Evolutionary conservation across 139 green algal species (phyloP).

Genomic region (Ostreobium quekettii): DNA sequence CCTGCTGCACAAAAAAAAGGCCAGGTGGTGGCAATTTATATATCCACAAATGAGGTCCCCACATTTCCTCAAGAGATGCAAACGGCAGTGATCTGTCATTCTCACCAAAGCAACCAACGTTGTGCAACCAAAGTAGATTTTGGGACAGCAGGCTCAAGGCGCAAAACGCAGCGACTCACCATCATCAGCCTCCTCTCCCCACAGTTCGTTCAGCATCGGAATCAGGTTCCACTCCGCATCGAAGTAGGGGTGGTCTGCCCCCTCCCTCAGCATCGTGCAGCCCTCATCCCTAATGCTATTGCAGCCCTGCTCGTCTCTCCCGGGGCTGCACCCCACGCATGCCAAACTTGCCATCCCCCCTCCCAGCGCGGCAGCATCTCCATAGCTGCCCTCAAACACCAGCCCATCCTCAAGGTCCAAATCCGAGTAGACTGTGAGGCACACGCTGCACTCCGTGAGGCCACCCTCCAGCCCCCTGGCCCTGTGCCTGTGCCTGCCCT

Average conservation of each 20-base stretch:
- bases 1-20: no score
- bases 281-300: background rate
- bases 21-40: no score
- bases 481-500: background rate
- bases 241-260: background rate
- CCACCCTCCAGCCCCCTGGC: background rate
- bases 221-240: background rate
- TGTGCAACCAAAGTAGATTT: no score
- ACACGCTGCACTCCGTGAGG: background rate
- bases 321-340: background rate
- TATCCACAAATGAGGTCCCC: no score
- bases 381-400: background rate
- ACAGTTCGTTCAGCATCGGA: background rate
- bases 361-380: background rate
- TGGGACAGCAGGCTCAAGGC: no score
- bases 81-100: no score
- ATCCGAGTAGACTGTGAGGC: background rate
- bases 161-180: background rate
- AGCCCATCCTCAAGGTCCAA: background rate
- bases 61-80: no score
- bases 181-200: background rate
- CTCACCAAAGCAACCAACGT: no score
- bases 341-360: background rate
- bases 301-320: background rate
- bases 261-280: background rate